Base-by-base conservation (phyloP, 1,139 yeast genomes). In the Yamadazyma triangularis region DNA sequence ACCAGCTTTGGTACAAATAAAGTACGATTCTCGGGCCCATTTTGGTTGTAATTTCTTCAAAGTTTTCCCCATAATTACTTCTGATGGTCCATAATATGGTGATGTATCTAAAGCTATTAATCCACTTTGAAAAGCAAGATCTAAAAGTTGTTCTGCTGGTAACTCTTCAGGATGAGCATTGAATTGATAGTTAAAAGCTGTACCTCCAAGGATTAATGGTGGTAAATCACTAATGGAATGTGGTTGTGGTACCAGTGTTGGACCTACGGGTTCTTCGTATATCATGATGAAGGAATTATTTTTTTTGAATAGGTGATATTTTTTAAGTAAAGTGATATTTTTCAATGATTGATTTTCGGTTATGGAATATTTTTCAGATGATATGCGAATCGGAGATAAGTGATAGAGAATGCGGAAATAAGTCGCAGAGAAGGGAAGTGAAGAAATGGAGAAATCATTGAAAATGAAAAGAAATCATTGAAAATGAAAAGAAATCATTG, bases 1-100 rank as follows among this genome's bases (percentile, higher is more conserved):
- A 0, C 97, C 96, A 6, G 89, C 95, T 51, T 89, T 89, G 25
- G 96, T 85, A 50, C 89, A 82, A 22, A 89, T 68, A 43, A 70
- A 79, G 52, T 83, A 83, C 13, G 67, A 50, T 6, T 80, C 79
- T 36, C 97, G 69, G 0, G 77, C 66, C 49, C 50, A 69, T 26
- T 71, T 69, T 3, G 48, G 45, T 4, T 48, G 44, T 24, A 79
- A 48, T 8, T 63, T 41, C 16, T 51, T 46, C 39, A 89, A 58
- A 0, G 89, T 91, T 8, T 64, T 42, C 1, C 97, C 97, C 4
- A 86, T 55, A 15, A 88, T 50, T 21, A 60, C 68, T 50, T 89
- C 97, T 4, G 95, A 84, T 0, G 88, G 88, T 0, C 96, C 97
- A 50, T 89, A 89, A 56, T 86, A 89, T 2, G 96, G 95, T 0